These are phyloP conservation scores for Penicillium concentricum DNA, from an alignment of 2,329 filamentous ascomycete species.

Conservation along the genomic window DNA sequence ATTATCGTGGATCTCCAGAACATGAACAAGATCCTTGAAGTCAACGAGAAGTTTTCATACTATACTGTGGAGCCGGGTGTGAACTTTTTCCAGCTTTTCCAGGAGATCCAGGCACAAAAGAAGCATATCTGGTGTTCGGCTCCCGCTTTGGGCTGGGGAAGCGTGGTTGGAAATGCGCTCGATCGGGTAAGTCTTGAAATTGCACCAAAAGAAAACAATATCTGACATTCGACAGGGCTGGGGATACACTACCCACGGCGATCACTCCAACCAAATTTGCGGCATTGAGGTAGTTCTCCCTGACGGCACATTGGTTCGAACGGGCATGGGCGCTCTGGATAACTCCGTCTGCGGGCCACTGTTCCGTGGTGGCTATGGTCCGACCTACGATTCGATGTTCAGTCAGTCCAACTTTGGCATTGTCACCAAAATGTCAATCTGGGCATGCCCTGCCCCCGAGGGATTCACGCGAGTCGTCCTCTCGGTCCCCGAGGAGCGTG, in stretches of 20 bases:
- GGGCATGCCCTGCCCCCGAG: slow-evolving; percentile 1
- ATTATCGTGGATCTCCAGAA: not conserved
- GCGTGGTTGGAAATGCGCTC: slow-evolving; percentile 1
- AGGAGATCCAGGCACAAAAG: slow-evolving; percentile 37
- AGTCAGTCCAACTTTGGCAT: slow-evolving; percentile 18
- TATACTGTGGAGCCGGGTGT: slow-evolving; percentile 45
- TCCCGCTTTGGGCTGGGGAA: slow-evolving; percentile 10
- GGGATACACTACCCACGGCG: slow-evolving; percentile 9
- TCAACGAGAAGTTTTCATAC: slow-evolving; percentile 33
- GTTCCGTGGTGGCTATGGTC: not conserved
- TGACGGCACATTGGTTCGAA: slow-evolving; percentile 7
- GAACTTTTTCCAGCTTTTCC: slow-evolving; percentile 48
- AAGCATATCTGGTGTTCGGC: slow-evolving; percentile 11
- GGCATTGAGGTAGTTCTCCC: slow-evolving; percentile 16
- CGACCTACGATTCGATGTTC: slow-evolving; percentile 10
- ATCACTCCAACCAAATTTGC: slow-evolving; percentile 11
- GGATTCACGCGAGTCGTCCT: not conserved
- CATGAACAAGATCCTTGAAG: slow-evolving; percentile 31
- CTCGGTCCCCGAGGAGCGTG: not conserved
- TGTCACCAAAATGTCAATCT: slow-evolving; percentile 17
- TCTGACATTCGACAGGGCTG: not conserved
- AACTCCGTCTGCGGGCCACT: not conserved
- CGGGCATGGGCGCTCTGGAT: slow-evolving; percentile 9
- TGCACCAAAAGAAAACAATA: not conserved
- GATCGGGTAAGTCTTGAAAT: not conserved